A percentile compares a stretch with the other conserved stretches of the same genome.
phyloP scores from a whole-genome alignment of 2,329 filamentous ascomycete genomes.

The Cercospora brassicicola region DNA sequence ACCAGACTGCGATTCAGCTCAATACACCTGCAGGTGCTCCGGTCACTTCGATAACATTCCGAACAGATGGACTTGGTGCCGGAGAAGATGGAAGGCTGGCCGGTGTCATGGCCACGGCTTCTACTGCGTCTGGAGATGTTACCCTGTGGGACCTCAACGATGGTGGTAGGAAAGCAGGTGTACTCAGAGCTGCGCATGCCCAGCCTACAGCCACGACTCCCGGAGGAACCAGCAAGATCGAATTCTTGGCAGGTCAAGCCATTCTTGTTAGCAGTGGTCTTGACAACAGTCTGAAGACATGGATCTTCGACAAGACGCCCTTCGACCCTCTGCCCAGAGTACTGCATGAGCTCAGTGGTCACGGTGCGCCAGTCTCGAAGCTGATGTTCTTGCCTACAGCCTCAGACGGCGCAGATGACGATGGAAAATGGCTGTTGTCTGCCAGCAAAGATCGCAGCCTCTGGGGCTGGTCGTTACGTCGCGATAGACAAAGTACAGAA shows the following conservation, averaged over 20 bases:
- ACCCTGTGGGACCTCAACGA: slow-evolving; percentile 95
- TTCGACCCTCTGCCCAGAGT: slow-evolving; percentile 84
- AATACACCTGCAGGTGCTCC: slow-evolving; percentile 61
- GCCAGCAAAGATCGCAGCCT: slow-evolving; percentile 85
- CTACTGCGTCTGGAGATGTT: slow-evolving; percentile 75
- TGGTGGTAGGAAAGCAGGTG: slow-evolving; percentile 80
- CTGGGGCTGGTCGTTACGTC: slow-evolving; percentile 93
- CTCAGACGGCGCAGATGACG: slow-evolving; percentile 83
- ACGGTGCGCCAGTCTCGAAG: slow-evolving; percentile 80
- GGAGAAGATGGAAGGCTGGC: slow-evolving; percentile 81
- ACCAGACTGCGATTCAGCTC: slow-evolving; percentile 64
- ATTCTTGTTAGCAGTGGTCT: slow-evolving; percentile 86
- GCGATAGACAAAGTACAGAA: slow-evolving; percentile 90
- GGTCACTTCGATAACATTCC: slow-evolving; percentile 82
- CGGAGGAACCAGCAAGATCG: slow-evolving; percentile 80
- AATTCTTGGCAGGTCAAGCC: slow-evolving; percentile 86
- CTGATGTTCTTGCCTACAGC: slow-evolving; percentile 83
- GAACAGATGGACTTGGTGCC: slow-evolving; percentile 83
- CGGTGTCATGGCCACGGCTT: slow-evolving; percentile 92
- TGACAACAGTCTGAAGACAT: slow-evolving; percentile 91
- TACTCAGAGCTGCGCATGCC: slow-evolving; percentile 84
- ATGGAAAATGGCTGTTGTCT: slow-evolving; percentile 91
- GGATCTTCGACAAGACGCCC: slow-evolving; percentile 92
- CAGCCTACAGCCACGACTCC: slow-evolving; percentile 69
- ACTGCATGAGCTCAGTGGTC: slow-evolving; percentile 81